Conservation (phyloP, 768 basidiomycete species). For the Dioszegia hungarica region DNA sequence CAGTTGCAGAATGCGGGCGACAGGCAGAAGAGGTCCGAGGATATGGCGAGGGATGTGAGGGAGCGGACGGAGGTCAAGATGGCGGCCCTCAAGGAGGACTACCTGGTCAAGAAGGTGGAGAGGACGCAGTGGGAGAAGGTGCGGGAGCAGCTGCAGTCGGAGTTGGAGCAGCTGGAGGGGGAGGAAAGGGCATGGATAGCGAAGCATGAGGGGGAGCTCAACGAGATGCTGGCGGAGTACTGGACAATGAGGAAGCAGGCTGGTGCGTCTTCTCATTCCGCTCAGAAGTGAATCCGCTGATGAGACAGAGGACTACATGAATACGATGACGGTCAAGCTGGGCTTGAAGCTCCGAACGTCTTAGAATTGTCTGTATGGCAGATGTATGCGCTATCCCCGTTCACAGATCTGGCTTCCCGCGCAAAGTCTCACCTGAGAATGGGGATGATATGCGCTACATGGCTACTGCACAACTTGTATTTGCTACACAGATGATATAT, state of each 20-base stretch:
- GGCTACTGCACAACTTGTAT: no score
- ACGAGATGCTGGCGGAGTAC: slow-evolving; percentile 74
- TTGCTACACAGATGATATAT: no score
- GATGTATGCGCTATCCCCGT: background rate
- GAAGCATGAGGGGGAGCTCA: slow-evolving; percentile 67
- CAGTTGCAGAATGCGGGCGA: slow-evolving; percentile 76
- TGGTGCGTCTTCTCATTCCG: slow-evolving; percentile 20
- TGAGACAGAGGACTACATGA: slow-evolving; percentile 32
- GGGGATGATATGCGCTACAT: no score
- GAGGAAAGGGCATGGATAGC: slow-evolving; percentile 56
- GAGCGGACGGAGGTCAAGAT: slow-evolving; percentile 67
- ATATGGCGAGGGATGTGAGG: slow-evolving; percentile 74
- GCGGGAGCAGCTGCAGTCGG: slow-evolving; percentile 53
- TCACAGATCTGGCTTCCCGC: no score
- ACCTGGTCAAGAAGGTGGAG: slow-evolving; percentile 29
- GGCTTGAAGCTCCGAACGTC: slow-evolving; percentile 11
- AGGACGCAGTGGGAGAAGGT: slow-evolving; percentile 27
- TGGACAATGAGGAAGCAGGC: slow-evolving; percentile 40
- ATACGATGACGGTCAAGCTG: slow-evolving; percentile 34
- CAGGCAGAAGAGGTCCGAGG: slow-evolving; percentile 72
- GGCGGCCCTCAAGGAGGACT: slow-evolving; percentile 66
- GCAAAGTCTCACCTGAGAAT: no score
- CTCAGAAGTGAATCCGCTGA: background rate
- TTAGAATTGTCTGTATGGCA: background rate
- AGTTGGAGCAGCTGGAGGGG: slow-evolving; percentile 67